Base-by-base conservation (phyloP, 805 yeast species). In the Debaryomyces hansenii region DNA sequence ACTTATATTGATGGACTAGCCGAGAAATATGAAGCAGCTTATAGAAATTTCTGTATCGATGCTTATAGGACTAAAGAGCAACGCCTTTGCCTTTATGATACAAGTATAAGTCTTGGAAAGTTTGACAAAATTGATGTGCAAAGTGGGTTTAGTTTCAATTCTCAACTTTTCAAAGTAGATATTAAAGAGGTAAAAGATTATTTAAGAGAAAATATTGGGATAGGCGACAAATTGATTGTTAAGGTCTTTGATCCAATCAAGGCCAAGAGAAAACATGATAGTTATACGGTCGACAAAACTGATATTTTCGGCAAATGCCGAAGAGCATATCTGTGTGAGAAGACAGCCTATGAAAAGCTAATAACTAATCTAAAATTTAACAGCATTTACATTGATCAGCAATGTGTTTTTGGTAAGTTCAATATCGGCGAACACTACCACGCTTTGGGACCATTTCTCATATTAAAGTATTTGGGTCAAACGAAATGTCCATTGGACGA, bases 221-320 rank as follows among this genome's bases (percentile, higher is more conserved):
- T n/a, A 21, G 5, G 11, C 11, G 33, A 37, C 2, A 2, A 21
- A 38, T 29, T 38, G 4, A 21, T 38, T 10, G 41, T 24, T n/a
- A 38, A 38, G 29, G 41, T 38, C 3, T 38, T 38, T 24, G 41
- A 38, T 18, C 41, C 41, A 15, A 5, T 24, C 27, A 38, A 38
- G 10, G 28, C 9, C 3, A 38, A 38, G 10, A 38, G 41, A 27
- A 9, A 31, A 2, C 34, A 31, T 31, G 33, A 10, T 14, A 8
- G 21, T 27, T 27, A 18, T 15, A 38, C 7, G 5, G 2, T 4
- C 4, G 12, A 24, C 2, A 14, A 14, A 18, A 2, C 20, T 27
- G 20, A 4, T 10, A 4, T n/a, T 4, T 9, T 31, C 34, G 34
- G 11, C 14, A 14, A 31, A 31, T 38, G 33, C 9, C 15, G 15